Percentiles rank a stretch among this genome's conserved stretches.
Evolutionary conservation across 2,329 filamentous ascomycete genomes (phyloP).

Genomic region (Penicillium sp.): DNA sequence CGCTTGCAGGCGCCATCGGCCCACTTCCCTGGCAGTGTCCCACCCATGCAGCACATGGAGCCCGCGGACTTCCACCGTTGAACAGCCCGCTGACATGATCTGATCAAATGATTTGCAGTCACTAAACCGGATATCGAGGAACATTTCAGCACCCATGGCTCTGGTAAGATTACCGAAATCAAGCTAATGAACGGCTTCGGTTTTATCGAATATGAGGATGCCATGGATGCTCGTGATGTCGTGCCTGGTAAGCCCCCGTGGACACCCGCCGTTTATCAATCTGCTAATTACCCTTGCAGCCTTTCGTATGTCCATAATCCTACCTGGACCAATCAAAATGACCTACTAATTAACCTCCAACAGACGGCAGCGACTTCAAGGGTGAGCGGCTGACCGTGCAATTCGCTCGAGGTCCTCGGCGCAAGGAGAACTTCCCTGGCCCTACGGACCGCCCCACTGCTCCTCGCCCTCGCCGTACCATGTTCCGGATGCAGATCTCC

Average conservation of each 20-base stretch:
- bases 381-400: conserved; percentile 96
- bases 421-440: conserved; percentile 63
- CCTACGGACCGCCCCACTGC: conserved; percentile 61
- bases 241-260: conserved; percentile 76
- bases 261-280: conserved; percentile 11
- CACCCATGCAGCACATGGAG: background rate
- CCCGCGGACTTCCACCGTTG: background rate
- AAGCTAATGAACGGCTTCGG: conserved; percentile 99
- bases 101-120: conserved; percentile 53
- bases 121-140: conserved; percentile 96
- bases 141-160: conserved; percentile 93
- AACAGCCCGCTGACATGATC: conserved; percentile 5
- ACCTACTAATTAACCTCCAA: conserved; percentile 50
- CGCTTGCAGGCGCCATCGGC: background rate
- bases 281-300: conserved; percentile 38
- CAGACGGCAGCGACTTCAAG: conserved; percentile 97
- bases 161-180: conserved; percentile 96
- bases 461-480: conserved; percentile 85
- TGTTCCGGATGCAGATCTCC: conserved; percentile 95
- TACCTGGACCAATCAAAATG: conserved; percentile 28
- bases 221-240: conserved; percentile 96
- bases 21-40: conserved; percentile 4
- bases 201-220: conserved; percentile 99
- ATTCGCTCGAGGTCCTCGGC: conserved; percentile 86
- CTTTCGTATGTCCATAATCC: conserved; percentile 57